These are phyloP conservation scores for Amphichorda felina DNA, from an alignment of 2,329 filamentous ascomycete genomes.

Conservation along the genomic window DNA sequence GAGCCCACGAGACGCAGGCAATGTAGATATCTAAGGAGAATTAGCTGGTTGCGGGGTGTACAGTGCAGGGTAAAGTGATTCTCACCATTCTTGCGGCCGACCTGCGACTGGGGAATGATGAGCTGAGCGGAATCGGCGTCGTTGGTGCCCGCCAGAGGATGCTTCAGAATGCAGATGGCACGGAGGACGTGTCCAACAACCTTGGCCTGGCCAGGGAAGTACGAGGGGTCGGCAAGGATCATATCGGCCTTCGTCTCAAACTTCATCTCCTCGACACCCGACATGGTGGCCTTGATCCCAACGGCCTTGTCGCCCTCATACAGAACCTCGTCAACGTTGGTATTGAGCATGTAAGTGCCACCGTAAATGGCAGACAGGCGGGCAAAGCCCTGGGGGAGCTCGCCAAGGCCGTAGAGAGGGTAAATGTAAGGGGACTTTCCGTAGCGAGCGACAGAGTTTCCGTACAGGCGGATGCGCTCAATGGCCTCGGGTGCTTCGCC, in stretches of 20 bases:
- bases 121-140: conserved; percentile 84
- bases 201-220: conserved; percentile 85
- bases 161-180: conserved; percentile 94
- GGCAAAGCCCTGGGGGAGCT: conserved; percentile 95
- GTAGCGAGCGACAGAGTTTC: conserved; percentile 93
- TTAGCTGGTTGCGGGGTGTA: background rate
- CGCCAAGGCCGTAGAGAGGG: conserved; percentile 91
- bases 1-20: conserved; percentile 85
- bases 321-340: conserved; percentile 76
- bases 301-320: conserved; percentile 79
- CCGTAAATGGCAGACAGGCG: conserved; percentile 97
- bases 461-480: conserved; percentile 88
- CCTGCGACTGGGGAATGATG: conserved; percentile 96
- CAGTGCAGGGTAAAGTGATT: conserved; percentile 2
- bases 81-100: conserved; percentile 89
- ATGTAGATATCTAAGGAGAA: conserved; percentile 73
- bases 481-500: conserved; percentile 76
- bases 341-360: conserved; percentile 99
- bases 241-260: conserved; percentile 95
- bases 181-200: conserved; percentile 84
- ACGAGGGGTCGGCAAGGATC: conserved; percentile 91
- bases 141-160: conserved; percentile 82
- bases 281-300: conserved; percentile 97
- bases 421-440: conserved; percentile 99
- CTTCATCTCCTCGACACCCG: conserved; percentile 79